phyloP scores from a whole-genome alignment of 2,329 filamentous ascomycete species.

The Hymenoscyphus repandus region DNA sequence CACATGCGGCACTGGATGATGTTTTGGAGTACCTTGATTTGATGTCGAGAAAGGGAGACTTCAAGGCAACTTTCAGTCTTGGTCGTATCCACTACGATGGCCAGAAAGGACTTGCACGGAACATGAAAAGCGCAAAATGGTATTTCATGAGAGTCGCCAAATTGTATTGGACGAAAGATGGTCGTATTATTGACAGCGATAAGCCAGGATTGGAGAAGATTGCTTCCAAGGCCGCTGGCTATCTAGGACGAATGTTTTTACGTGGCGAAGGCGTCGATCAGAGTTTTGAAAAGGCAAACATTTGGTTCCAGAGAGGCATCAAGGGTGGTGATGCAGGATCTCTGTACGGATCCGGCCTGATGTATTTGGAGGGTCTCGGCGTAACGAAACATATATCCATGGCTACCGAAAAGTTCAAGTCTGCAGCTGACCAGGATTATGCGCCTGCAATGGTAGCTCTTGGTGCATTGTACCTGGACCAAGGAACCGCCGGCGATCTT shows the following conservation, averaged over 20 bases:
- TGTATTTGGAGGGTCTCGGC: slow-evolving; percentile 65
- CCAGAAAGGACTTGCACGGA: slow-evolving; percentile 53
- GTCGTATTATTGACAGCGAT: slow-evolving; percentile 52
- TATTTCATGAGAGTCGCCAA: slow-evolving; percentile 65
- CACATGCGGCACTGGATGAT: slow-evolving; percentile 83
- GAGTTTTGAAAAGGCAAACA: slow-evolving; percentile 56
- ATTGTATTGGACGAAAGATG: slow-evolving; percentile 62
- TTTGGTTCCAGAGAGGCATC: slow-evolving; percentile 64
- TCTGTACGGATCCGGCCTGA: slow-evolving; percentile 64
- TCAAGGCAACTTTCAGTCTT: slow-evolving; percentile 63
- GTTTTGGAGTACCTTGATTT: slow-evolving; percentile 84
- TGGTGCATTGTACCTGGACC: slow-evolving; percentile 64
- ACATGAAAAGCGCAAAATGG: slow-evolving; percentile 57
- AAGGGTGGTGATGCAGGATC: slow-evolving; percentile 60
- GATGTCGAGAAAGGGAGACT: slow-evolving; percentile 68
- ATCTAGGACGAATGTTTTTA: slow-evolving; percentile 67
- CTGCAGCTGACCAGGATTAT: slow-evolving; percentile 63
- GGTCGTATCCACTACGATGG: slow-evolving; percentile 69
- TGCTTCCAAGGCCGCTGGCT: slow-evolving; percentile 64
- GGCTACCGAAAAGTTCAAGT: slow-evolving; percentile 60
- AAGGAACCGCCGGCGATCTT: slow-evolving; percentile 45
- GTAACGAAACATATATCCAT: slow-evolving; percentile 55
- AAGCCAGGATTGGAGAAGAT: slow-evolving; percentile 55
- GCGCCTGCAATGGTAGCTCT: slow-evolving; percentile 61
- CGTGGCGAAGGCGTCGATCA: slow-evolving; percentile 66